These are phyloP conservation scores for Fusarium gaditjirri DNA, from an alignment of 2,329 filamentous ascomycete genomes.

Conservation along the genomic window DNA sequence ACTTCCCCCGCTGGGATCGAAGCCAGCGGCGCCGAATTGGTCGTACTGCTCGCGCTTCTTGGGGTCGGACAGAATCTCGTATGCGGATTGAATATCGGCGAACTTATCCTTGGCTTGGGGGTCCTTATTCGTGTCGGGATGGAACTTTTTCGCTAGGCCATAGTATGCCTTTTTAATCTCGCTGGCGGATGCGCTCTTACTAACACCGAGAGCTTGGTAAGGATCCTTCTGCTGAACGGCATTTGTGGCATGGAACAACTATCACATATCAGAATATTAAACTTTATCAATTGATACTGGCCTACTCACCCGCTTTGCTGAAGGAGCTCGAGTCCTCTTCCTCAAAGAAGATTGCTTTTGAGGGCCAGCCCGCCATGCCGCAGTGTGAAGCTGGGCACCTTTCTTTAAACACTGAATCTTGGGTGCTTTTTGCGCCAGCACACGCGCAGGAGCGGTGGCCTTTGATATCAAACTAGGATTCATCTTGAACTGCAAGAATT, in stretches of 20 bases:
- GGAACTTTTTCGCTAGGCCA: slow-evolving; percentile 94
- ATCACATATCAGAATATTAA: slow-evolving; percentile 33
- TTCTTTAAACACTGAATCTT: slow-evolving; percentile 56
- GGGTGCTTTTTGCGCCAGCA: slow-evolving; percentile 56
- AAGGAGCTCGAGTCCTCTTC: slow-evolving; percentile 28
- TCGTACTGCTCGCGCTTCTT: slow-evolving; percentile 95
- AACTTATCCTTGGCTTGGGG: slow-evolving; percentile 94
- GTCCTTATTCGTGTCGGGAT: slow-evolving; percentile 98
- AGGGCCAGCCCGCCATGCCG: slow-evolving; percentile 37
- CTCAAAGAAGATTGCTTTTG: slow-evolving; percentile 32
- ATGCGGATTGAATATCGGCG: slow-evolving; percentile 89
- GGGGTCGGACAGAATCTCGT: slow-evolving; percentile 91
- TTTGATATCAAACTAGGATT: slow-evolving; percentile 60
- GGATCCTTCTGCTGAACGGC: slow-evolving; percentile 75
- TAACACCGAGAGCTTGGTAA: slow-evolving; percentile 86
- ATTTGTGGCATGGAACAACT: slow-evolving; percentile 71
- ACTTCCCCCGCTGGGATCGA: slow-evolving; percentile 76
- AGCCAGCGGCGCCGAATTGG: slow-evolving; percentile 87
- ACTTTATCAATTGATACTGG: slow-evolving; percentile 2
- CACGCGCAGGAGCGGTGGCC: slow-evolving; percentile 58
- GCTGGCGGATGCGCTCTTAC: slow-evolving; percentile 79
- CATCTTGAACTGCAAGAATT: slow-evolving; percentile 52
- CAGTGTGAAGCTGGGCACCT: slow-evolving; percentile 50
- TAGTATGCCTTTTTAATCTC: slow-evolving; percentile 99
- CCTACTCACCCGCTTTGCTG: slow-evolving; percentile 46